Evolutionary conservation across 352 stramenopile species (phyloP).

Genomic region (Phytophthora sp.): DNA sequence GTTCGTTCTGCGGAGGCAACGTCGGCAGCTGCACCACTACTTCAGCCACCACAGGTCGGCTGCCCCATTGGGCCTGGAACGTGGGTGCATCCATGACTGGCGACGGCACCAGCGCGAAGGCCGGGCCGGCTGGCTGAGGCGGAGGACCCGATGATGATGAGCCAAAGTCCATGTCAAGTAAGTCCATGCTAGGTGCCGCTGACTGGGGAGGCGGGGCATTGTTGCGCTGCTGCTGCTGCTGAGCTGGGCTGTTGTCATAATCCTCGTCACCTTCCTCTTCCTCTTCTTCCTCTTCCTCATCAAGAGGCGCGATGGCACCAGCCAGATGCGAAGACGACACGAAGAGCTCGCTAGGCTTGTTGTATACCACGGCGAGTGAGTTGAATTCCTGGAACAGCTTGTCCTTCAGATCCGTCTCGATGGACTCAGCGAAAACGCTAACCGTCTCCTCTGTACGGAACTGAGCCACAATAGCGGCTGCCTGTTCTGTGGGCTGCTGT

Average conservation of each 20-base stretch:
- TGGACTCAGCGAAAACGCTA: conserved; percentile 85
- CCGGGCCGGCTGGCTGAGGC: conserved; percentile 26
- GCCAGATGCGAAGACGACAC: conserved; percentile 82
- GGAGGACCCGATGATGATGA: conserved; percentile 27
- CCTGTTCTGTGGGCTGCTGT: conserved; percentile 92
- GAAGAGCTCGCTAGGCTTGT: conserved; percentile 96
- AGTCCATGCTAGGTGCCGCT: conserved; percentile 55
- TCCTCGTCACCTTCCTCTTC: conserved; percentile 41
- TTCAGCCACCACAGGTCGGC: conserved; percentile 67
- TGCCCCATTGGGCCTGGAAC: conserved; percentile 81
- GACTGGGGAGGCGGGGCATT: conserved; percentile 31
- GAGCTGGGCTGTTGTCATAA: conserved; percentile 36
- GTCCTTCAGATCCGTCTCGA: conserved; percentile 84
- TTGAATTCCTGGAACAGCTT: conserved; percentile 98
- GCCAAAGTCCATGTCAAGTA: conserved; percentile 83
- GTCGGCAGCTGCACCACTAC: conserved; percentile 64
- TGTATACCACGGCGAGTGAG: conserved; percentile 97
- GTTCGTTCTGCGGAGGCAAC: conserved; percentile 62
- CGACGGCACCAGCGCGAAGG: conserved; percentile 61
- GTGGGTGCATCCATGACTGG: conserved; percentile 76
- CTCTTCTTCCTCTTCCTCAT: conserved; percentile 61
- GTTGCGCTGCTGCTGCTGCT: conserved; percentile 57
- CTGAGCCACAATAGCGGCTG: conserved; percentile 88
- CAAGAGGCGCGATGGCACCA: conserved; percentile 35
- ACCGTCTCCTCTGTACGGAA: conserved; percentile 82